Evolutionary conservation across 192 early-diverging fungal genomes (phyloP).

Genomic region (Globomyces pollinis-pini): DNA sequence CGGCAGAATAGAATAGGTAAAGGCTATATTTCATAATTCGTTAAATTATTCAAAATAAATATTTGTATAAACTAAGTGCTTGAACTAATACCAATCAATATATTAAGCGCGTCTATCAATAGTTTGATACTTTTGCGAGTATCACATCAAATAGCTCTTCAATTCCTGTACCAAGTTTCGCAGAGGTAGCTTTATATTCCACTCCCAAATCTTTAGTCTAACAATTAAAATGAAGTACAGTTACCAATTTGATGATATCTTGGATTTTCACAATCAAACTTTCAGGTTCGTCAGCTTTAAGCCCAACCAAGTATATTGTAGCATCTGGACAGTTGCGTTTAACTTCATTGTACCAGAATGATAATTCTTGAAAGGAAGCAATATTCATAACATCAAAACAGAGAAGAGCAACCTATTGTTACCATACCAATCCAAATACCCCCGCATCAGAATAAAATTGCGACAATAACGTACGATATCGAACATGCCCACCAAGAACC

Average conservation of each 20-base stretch:
- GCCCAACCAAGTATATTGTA: conserved; percentile 32
- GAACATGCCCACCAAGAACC: conserved; percentile 46
- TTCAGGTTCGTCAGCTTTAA: conserved; percentile 49
- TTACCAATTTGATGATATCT: conserved; percentile 43
- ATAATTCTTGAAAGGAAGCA: conserved; percentile 39
- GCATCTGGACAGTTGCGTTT: conserved; percentile 44
- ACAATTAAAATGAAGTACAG: background rate
- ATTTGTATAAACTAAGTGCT: background rate
- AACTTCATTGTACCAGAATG: conserved; percentile 53
- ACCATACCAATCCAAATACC: conserved; percentile 21
- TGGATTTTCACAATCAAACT: conserved; percentile 33
- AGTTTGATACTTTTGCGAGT: background rate
- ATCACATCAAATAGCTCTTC: conserved; percentile 39
- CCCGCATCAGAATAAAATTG: conserved; percentile 41
- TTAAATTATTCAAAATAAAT: too few relatives aligned
- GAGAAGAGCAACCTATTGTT: conserved; percentile 33
- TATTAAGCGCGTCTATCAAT: background rate
- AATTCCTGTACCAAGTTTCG: conserved; percentile 47
- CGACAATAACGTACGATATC: conserved; percentile 41
- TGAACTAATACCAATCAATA: background rate
- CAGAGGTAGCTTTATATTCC: conserved; percentile 39
- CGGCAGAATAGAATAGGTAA: too few relatives aligned
- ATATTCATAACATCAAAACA: conserved; percentile 46
- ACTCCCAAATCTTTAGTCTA: conserved; percentile 46
- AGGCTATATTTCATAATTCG: too few relatives aligned